Evolutionary conservation across 495 filamentous ascomycete species (phyloP).

Genomic region (Durotheca rogersii): DNA sequence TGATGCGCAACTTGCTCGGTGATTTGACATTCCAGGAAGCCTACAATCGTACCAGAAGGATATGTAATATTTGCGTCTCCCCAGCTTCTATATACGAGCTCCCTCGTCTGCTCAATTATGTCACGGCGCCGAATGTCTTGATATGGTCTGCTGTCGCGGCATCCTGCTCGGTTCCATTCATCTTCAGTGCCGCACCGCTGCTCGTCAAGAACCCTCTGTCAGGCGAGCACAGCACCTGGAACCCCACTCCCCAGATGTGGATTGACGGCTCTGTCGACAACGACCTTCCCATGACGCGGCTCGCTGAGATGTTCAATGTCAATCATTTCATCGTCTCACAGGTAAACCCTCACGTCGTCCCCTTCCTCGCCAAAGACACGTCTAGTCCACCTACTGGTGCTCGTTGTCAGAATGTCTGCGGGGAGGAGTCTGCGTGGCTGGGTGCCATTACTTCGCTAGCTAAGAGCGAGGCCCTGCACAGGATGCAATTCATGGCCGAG

Average conservation of each 20-base stretch:
- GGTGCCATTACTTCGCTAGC: conserved; percentile 70
- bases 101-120: conserved; percentile 83
- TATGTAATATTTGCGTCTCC: conserved; percentile 91
- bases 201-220: conserved; percentile 85
- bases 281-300: conserved; percentile 86
- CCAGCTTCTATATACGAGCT: conserved; percentile 84
- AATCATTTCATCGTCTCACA: conserved; percentile 98
- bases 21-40: conserved; percentile 94
- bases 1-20: conserved; percentile 77
- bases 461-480: conserved; percentile 76
- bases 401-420: conserved; percentile 41
- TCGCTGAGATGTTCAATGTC: conserved; percentile 96
- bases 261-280: conserved; percentile 95
- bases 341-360: conserved; percentile 91
- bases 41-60: conserved; percentile 86
- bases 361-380: conserved; percentile 74
- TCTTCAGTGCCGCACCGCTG: conserved; percentile 74
- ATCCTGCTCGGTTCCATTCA: conserved; percentile 88
- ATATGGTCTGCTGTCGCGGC: conserved; percentile 96
- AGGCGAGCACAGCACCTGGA: conserved; percentile 77
- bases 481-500: conserved; percentile 79
- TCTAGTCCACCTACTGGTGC: conserved; percentile 44
- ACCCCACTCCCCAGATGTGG: conserved; percentile 76
- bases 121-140: conserved; percentile 89
- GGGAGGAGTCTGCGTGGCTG: conserved; percentile 57